Conservation (phyloP, 2,329 filamentous ascomycete genomes). For the Ceratocystiopsis minuta region DNA sequence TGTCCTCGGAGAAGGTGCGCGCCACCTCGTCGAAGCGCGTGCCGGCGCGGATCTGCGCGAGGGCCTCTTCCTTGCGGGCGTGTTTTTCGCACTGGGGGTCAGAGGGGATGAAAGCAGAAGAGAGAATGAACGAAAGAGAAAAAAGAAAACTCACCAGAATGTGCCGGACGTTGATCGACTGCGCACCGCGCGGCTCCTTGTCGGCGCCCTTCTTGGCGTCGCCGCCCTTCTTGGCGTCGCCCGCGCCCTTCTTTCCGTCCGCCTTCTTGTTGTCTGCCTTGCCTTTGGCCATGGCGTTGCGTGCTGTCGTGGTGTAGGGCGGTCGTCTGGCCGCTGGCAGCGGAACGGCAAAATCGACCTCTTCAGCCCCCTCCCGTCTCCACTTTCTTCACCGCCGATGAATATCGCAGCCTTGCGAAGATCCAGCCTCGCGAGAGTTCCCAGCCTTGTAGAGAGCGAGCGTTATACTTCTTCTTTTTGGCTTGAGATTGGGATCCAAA, state of each 20-base stretch:
- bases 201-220: constrained; percentile 4
- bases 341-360: too few relatives aligned
- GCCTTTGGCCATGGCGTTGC: constrained; percentile 8
- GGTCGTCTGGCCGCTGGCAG: background rate
- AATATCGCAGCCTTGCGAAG: too few relatives aligned
- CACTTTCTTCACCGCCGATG: too few relatives aligned
- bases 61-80: constrained; percentile 57
- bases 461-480: too few relatives aligned
- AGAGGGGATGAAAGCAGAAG: background rate
- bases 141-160: constrained; percentile 34
- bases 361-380: too few relatives aligned
- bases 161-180: constrained; percentile 51
- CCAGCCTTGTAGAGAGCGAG: too few relatives aligned
- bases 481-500: too few relatives aligned
- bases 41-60: constrained; percentile 46
- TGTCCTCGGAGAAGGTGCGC: constrained; percentile 56
- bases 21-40: constrained; percentile 62
- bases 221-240: constrained; percentile 1
- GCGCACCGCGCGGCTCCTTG: constrained; percentile 10
- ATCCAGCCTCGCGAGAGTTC: too few relatives aligned
- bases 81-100: constrained; percentile 52
- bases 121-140: background rate
- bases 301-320: background rate
- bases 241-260: constrained; percentile 4
- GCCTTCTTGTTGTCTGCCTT: constrained; percentile 10